Base-by-base conservation (phyloP, 1,284 basidiomycete species). In the Rhodotorula sp. region DNA sequence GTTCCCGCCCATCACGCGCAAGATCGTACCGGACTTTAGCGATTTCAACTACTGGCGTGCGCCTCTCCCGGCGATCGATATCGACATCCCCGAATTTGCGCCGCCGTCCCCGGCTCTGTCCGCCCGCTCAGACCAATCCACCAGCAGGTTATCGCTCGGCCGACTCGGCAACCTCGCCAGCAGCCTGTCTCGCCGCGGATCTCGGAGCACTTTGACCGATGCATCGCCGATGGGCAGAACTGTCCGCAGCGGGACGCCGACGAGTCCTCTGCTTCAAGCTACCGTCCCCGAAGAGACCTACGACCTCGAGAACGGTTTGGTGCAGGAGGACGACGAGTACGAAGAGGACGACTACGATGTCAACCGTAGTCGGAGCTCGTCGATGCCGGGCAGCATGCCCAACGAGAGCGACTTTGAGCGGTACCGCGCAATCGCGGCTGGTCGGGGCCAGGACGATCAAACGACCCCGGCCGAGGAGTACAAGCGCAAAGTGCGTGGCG, bases 11-110 rank as follows among this genome's bases (percentile, higher is more conserved):
- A 93, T 98, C 70, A 87, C 93, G 78, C 88, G 89, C 65, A 92
- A 91, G 79, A 90, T 89, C 84, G 87, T 88, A 52, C 88, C 92
- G 1, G 93, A 97, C 80, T 99, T 86, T 80, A 97, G 94, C 26
- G 95, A 99, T 81, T 95, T 97, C 85, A 98, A 97, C 80, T 99
- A 88, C 80, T 99, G 97, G 97, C 89, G 93, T 74, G 79, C 87
- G 1, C 88, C 92, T 0, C 83, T 95, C 15, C 85, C 86, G 60
- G 64, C 79, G 19, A 62, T 77, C 47, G 90, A 93, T 5, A 88
- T 91, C 71, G 85, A 89, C 19, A 84, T 98, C 2, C 95, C 95
- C 0, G 94, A 97, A 79, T 81, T 98, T n/a, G 84, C 89, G 0
- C 93, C 93, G 3, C 76, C 77, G 2, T 76, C 78, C 16, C 81